phyloP scores from a whole-genome alignment of 164 flowering plant genomes.

The Umbilicus rupestris region DNA sequence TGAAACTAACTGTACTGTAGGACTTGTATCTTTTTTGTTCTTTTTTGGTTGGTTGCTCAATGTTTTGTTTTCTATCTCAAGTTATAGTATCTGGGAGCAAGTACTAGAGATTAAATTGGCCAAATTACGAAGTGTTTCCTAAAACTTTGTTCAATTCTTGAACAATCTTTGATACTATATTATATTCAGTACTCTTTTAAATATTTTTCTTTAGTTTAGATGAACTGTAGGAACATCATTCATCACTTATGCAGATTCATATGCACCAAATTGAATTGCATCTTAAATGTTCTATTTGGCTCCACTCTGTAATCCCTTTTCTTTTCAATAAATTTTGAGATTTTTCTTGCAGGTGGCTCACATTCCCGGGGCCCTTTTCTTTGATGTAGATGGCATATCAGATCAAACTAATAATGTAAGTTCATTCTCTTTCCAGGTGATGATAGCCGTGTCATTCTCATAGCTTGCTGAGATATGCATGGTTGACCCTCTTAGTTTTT shows the following conservation, averaged over 20 bases:
- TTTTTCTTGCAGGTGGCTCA: conserved; percentile 68
- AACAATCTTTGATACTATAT: not conserved
- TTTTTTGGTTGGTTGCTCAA: not conserved
- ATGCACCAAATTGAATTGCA: not conserved
- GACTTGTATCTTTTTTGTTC: too few relatives aligned
- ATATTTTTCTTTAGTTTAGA: not conserved
- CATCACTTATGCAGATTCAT: not conserved
- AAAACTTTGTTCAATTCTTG: not conserved
- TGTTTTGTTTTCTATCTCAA: not conserved
- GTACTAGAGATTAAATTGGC: not conserved
- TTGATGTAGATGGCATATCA: conserved; percentile 89
- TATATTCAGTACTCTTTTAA: not conserved
- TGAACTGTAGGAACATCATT: not conserved
- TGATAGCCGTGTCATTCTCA: not conserved
- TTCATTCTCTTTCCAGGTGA: conserved; percentile 11
- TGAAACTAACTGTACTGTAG: too few relatives aligned
- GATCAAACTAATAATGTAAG: conserved; percentile 76
- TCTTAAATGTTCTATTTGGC: not conserved
- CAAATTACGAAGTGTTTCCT: not conserved
- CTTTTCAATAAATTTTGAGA: not conserved
- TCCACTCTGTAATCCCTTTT: not conserved
- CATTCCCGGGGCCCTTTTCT: conserved; percentile 97
- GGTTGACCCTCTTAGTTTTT: not conserved
- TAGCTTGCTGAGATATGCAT: not conserved
- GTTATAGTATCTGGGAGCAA: too few relatives aligned